Conservation (phyloP, 306 rosid genomes). For the Dryas alaskensis region DNA sequence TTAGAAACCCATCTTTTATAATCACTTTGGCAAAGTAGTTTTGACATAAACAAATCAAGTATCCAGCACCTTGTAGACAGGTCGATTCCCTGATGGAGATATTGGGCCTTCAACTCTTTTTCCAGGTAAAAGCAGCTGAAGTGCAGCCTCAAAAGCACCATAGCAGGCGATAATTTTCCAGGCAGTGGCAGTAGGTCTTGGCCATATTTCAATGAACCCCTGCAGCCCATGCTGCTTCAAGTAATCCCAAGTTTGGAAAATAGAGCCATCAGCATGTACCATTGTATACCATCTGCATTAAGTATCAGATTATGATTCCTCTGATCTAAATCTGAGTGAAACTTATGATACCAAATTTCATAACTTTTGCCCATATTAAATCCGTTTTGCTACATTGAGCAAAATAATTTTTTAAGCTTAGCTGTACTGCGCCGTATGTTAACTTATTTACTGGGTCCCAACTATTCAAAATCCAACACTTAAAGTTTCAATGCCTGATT, state of each 20-base stretch:
- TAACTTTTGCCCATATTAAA: not conserved
- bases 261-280: conserved; percentile 80
- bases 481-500: not conserved
- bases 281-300: conserved; percentile 89
- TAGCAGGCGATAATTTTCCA: conserved; percentile 58
- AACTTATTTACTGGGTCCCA: not conserved
- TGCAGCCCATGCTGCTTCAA: conserved; percentile 43
- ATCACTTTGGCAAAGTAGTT: not conserved
- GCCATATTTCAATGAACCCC: conserved; percentile 60
- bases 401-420: too few species aligned
- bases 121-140: conserved; percentile 84
- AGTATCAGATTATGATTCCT: conserved; percentile 9
- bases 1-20: not conserved
- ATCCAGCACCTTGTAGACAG: conserved; percentile 76
- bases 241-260: conserved; percentile 46
- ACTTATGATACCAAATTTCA: not conserved
- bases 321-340: too few species aligned
- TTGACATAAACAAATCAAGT: not conserved
- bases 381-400: not conserved
- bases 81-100: conserved; percentile 78
- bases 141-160: conserved; percentile 76
- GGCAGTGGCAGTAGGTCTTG: conserved; percentile 67
- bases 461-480: not conserved
- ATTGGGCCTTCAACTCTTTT: conserved; percentile 73
- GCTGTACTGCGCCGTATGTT: not conserved